Evolutionary conservation across 495 filamentous ascomycete species (phyloP), one percentile per base, ranked within the genome.

Genomic region (Aspergillus taichungensis): DNA sequence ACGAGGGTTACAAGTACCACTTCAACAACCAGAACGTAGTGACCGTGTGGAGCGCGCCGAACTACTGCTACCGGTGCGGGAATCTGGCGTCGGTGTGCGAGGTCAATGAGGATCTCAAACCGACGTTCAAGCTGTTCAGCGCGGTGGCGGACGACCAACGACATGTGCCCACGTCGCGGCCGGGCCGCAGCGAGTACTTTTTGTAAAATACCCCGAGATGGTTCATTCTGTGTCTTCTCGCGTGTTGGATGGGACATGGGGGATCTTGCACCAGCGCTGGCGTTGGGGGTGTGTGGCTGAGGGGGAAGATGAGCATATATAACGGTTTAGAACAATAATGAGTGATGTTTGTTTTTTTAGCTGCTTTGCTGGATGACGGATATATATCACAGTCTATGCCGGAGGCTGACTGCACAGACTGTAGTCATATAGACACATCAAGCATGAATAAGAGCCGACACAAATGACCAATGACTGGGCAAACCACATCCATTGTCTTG

Each of bases 1-100:
- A 97, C 50, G 92, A 98, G 63, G 92, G 92, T 31, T 98, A 94
- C 74, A 98, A 97, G 71, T 97, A 88, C 61, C 92, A 98, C 61
- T 98, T 98, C 66, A 67, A 79, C 41, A 83, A 95, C 58, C 91
- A 94, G 59, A 92, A 94, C 18, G 92, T 98, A 42, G 92, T 96
- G n/a, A 98, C 92, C 0, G 92, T 98, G 29, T 98, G 92, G 92
- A 94, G 87, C 28, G 92, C 92, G 0, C 92, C 92, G 8, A 98
- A 98, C 65, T 98, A 98, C 75, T 98, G 92, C 68, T 98, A 98
- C 62, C 86, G 92, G 29, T 98, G 92, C 57, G 92, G 92, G 41
- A 98, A 98, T 55, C 82, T 98, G 31, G 92, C 92, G 8, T 94
- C 87, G 10, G 95, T 98, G 55, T 97, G 95, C 83, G 91, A 89